A percentile compares a stretch with the other conserved stretches of the same genome.
Conservation (phyloP, 2,329 filamentous ascomycete genomes). For the Venturia carpophila region DNA sequence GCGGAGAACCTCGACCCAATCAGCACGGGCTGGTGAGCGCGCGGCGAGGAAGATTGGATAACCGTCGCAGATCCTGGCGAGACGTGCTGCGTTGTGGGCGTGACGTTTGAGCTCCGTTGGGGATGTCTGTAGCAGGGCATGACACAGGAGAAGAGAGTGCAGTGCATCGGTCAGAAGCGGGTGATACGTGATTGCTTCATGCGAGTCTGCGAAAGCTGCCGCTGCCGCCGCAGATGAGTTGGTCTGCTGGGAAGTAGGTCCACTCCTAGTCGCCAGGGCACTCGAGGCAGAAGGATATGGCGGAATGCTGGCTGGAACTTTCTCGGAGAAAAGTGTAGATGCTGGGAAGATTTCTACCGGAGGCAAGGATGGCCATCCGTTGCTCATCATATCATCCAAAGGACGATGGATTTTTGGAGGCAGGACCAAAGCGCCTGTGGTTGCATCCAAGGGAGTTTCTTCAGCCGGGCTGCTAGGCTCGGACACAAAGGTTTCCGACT, state of each 20-base stretch:
- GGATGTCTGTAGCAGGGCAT: conserved; percentile 72
- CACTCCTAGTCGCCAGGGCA: neutral
- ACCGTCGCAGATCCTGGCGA: conserved; percentile 66
- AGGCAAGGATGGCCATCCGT: conserved; percentile 12
- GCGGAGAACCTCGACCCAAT: conserved; percentile 71
- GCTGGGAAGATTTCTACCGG: conserved; percentile 16
- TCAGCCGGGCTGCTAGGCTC: conserved; percentile 4
- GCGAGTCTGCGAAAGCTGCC: conserved; percentile 36
- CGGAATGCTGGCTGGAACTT: conserved; percentile 12
- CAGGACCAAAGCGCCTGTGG: conserved; percentile 10
- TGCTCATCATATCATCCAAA: neutral
- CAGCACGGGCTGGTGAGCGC: conserved; percentile 61
- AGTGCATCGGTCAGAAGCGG: conserved; percentile 71
- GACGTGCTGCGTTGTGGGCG: conserved; percentile 71
- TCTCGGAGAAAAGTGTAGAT: conserved; percentile 16
- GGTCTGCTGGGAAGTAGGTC: conserved; percentile 13
- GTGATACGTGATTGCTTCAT: conserved; percentile 70
- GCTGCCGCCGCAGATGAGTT: conserved; percentile 30
- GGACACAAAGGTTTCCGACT: neutral
- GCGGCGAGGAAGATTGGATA: conserved; percentile 73
- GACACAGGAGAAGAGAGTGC: conserved; percentile 68
- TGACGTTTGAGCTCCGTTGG: conserved; percentile 69
- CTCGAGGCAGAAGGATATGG: conserved; percentile 11
- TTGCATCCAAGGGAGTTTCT: neutral
- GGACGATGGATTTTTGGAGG: conserved; percentile 3